Conservation (phyloP, 495 filamentous ascomycete genomes). For the Daldinia bambusicola region DNA sequence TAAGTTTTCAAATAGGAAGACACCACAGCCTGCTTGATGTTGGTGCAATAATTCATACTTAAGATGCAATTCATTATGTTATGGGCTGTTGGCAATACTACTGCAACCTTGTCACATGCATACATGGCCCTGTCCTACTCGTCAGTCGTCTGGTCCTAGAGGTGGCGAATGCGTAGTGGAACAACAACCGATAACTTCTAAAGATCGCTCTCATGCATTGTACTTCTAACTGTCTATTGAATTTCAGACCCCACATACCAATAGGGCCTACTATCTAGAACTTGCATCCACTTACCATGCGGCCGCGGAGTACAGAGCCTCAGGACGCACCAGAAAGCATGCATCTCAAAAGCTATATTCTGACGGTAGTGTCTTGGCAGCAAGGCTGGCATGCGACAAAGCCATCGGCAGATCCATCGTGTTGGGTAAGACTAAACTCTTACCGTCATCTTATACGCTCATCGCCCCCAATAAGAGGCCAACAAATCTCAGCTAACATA, state of each 20-base stretch:
- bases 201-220: not conserved
- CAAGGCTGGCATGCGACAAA: slow-evolving; percentile 22
- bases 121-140: not conserved
- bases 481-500: slow-evolving; percentile 33
- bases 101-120: not conserved
- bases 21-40: not conserved
- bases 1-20: not conserved
- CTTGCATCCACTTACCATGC: not conserved
- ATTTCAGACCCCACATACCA: not conserved
- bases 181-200: slow-evolving; percentile 1
- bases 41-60: not conserved
- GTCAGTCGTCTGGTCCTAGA: not conserved
- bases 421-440: slow-evolving; percentile 27
- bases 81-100: not conserved
- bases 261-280: not conserved
- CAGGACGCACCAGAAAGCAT: slow-evolving; percentile 11
- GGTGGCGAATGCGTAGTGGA: not conserved
- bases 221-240: not conserved
- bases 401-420: slow-evolving; percentile 16
- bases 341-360: slow-evolving; percentile 6
- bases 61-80: not conserved
- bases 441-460: slow-evolving; percentile 24
- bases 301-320: not conserved
- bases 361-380: slow-evolving; percentile 1
- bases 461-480: slow-evolving; percentile 13